Percentiles rank a stretch among this genome's conserved stretches.
phyloP scores from a whole-genome alignment of 176 grass and related monocot species.

The Leersia perrieri region DNA sequence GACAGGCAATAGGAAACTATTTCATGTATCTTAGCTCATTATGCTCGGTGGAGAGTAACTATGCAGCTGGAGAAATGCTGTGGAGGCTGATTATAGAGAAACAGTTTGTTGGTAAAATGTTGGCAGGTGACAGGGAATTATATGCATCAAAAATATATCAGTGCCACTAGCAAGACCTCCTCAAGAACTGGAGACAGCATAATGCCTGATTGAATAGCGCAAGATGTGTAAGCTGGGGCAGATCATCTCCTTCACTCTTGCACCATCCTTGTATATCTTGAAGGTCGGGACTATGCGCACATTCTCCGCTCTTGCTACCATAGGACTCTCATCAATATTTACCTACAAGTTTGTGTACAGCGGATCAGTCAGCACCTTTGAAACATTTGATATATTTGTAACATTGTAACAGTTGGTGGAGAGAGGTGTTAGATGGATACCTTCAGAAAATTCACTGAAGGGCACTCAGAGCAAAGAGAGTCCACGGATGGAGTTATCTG shows the following conservation, averaged over 20 bases:
- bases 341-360: constrained; percentile 41
- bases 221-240: constrained; percentile 53
- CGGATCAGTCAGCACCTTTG: not conserved
- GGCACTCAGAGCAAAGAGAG: constrained; percentile 48
- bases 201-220: constrained; percentile 61
- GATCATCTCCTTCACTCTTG: constrained; percentile 69
- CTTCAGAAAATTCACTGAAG: constrained; percentile 74
- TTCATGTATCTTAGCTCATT: constrained; percentile 46
- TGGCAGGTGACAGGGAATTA: constrained; percentile 4
- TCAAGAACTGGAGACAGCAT: constrained; percentile 56
- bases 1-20: constrained; percentile 25
- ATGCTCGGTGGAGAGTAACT: constrained; percentile 41
- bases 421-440: constrained; percentile 25
- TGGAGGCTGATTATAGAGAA: constrained; percentile 39
- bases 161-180: constrained; percentile 5
- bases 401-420: not conserved
- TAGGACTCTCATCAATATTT: constrained; percentile 45
- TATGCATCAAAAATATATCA: constrained; percentile 28
- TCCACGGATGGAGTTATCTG: constrained; percentile 50
- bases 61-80: constrained; percentile 44
- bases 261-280: constrained; percentile 71
- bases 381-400: not conserved
- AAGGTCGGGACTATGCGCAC: constrained; percentile 56
- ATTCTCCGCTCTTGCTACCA: constrained; percentile 57
- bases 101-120: constrained; percentile 40